These are phyloP conservation scores for Fusarium sulawesiense DNA, from an alignment of 2,329 filamentous ascomycete genomes.

Conservation along the genomic window DNA sequence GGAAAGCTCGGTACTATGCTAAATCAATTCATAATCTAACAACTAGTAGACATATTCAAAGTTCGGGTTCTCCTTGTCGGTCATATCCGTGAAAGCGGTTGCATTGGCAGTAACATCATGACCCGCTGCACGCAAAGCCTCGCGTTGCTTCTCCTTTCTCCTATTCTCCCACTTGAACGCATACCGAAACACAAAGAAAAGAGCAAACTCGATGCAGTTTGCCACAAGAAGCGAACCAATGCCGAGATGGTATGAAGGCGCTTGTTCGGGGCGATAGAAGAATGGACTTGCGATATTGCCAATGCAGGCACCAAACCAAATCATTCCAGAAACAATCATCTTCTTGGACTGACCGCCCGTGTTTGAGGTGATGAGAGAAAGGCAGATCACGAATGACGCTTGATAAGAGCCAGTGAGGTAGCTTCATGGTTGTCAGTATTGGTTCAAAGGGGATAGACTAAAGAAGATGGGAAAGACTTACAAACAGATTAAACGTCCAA, in stretches of 20 bases:
- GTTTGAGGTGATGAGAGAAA: constrained; percentile 62
- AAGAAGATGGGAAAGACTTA: constrained; percentile 35
- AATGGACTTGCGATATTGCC: constrained; percentile 73
- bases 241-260: constrained; percentile 55
- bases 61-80: constrained; percentile 57
- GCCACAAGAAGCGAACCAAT: constrained; percentile 57
- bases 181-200: constrained; percentile 55
- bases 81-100: constrained; percentile 57
- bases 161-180: constrained; percentile 56
- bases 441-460: fast-evolving
- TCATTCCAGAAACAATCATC: constrained; percentile 70
- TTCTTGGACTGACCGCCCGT: constrained; percentile 70
- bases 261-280: constrained; percentile 68
- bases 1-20: neutral
- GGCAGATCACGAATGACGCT: constrained; percentile 54
- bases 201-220: constrained; percentile 53
- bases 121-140: constrained; percentile 45
- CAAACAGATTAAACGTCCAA: constrained; percentile 67
- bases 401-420: constrained; percentile 54
- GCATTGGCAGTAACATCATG: constrained; percentile 47
- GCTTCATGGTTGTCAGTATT: constrained; percentile 21
- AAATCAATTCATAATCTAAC: neutral
- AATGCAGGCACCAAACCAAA: constrained; percentile 69
- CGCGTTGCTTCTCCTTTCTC: constrained; percentile 51
- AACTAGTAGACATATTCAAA: constrained; percentile 55